Evolutionary conservation across 805 yeast genomes (phyloP), one percentile per base, ranked within the genome.

Genomic region (Spathaspora boniae): DNA sequence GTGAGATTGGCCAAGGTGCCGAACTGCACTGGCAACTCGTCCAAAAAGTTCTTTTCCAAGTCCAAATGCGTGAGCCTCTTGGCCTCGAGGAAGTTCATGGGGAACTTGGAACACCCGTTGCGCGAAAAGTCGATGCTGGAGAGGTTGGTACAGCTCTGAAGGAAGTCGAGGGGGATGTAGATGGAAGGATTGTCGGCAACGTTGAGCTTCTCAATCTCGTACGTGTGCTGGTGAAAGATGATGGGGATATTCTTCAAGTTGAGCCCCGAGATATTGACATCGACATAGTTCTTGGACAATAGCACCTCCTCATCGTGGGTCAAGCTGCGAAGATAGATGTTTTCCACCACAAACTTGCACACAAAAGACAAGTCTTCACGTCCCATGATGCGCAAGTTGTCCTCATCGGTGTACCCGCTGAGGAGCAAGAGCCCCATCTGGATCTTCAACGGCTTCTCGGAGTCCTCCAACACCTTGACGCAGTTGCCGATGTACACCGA

Each of bases 111-210:
- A 16, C 85, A 77, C 37, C 93, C 82, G 46, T 84, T 83, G 43
- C 79, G 71, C 1, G 85, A 78, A 65, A 80, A 86, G 37, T 78
- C 72, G 42, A 88, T 68, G 35, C 76, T 74, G 18, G 74, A 70
- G 49, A 88, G 66, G 50, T 85, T 85, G 26, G 78, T 73, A 45
- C 95, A 86, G 16, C 82, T 76, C 53, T 87, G 95, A 49, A 89
- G 79, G 54, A 89, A 89, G 52, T 88, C 96, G 37, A 78, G 62
- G 0, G 97, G 95, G 22, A 89, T 65, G 40, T 80, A 77, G 35
- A 91, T 81, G 12, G 94, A 83, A 4, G 96, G 95, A 54, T 89
- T 89, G 43, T 82, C 78, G 2, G 94, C 83, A 6, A 87, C 86
- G 56, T 89, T 91, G 42, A 89, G 67, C 42, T 80, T 72, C 47